phyloP scores from a whole-genome alignment of 306 rosid genomes.

The Prunus fruticosa region DNA sequence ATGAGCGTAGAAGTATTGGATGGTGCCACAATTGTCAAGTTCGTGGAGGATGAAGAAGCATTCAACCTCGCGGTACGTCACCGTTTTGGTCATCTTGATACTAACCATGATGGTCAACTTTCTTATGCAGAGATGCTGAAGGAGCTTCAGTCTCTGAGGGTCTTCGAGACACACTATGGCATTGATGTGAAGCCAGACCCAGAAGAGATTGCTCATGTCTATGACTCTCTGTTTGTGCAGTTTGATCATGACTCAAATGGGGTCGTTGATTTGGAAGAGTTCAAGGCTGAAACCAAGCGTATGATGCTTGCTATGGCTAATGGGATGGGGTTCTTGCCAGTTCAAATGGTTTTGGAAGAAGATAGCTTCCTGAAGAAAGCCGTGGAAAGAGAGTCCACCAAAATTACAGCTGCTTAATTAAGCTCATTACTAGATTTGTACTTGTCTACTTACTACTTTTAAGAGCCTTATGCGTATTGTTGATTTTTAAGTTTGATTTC shows the following conservation, averaged over 20 bases:
- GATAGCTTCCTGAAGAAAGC: slow-evolving; percentile 61
- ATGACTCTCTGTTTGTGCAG: slow-evolving; percentile 49
- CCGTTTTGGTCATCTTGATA: slow-evolving; percentile 55
- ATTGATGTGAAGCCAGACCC: slow-evolving; percentile 61
- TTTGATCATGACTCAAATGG: slow-evolving; percentile 68
- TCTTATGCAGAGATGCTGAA: slow-evolving; percentile 66
- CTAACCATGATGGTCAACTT: slow-evolving; percentile 55
- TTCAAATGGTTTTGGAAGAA: slow-evolving; percentile 70
- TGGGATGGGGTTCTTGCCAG: slow-evolving; percentile 66
- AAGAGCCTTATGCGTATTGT: not conserved
- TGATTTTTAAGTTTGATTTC: not conserved
- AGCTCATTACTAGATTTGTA: not conserved
- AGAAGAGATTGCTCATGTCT: slow-evolving; percentile 49
- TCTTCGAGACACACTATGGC: slow-evolving; percentile 67
- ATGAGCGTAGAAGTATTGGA: slow-evolving; percentile 79
- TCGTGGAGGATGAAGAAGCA: slow-evolving; percentile 71
- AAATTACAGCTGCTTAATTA: slow-evolving; percentile 18
- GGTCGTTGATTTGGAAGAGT: slow-evolving; percentile 58
- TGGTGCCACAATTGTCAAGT: slow-evolving; percentile 60
- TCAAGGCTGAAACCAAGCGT: slow-evolving; percentile 58
- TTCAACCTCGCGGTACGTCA: slow-evolving; percentile 28
- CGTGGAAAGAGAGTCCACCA: slow-evolving; percentile 52
- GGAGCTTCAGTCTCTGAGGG: slow-evolving; percentile 61
- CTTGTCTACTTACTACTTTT: not conserved
- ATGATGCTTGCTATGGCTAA: slow-evolving; percentile 80